These are phyloP conservation scores for Nannochloris sp. DNA, from an alignment of 139 green algal species.

Conservation along the genomic window DNA sequence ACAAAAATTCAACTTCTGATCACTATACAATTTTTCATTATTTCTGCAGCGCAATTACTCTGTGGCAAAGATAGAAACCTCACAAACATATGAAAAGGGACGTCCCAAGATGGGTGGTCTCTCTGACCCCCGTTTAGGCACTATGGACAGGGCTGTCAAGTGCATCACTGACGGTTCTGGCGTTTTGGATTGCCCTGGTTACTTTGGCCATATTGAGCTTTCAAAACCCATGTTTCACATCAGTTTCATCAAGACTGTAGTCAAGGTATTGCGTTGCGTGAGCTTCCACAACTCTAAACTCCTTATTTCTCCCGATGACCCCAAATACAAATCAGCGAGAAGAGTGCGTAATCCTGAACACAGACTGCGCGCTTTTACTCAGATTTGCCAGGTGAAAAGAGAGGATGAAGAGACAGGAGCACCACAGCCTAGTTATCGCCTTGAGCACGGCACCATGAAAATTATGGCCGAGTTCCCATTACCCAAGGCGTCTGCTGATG, in stretches of 20 bases:
- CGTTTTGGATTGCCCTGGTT: constrained; percentile 84
- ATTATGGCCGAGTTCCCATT: constrained; percentile 87
- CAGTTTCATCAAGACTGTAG: constrained; percentile 91
- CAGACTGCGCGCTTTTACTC: constrained; percentile 56
- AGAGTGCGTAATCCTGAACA: constrained; percentile 61
- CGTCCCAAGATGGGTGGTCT: constrained; percentile 80
- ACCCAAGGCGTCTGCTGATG: constrained; percentile 53
- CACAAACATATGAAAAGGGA: constrained; percentile 87
- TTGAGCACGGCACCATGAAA: constrained; percentile 68
- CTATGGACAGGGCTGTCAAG: constrained; percentile 75
- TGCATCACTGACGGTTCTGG: constrained; percentile 71
- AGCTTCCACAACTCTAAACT: constrained; percentile 85
- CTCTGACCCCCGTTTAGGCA: constrained; percentile 88
- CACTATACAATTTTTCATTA: too few relatives aligned
- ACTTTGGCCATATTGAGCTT: constrained; percentile 98
- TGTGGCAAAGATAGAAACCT: constrained; percentile 73
- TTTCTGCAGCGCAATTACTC: constrained; percentile 74
- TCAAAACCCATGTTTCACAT: constrained; percentile 93
- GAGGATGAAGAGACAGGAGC: constrained; percentile 54
- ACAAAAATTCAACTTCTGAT: too few relatives aligned
- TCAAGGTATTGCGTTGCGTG: constrained; percentile 92
- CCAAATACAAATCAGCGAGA: constrained; percentile 59
- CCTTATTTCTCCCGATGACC: constrained; percentile 69
- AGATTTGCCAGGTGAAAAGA: constrained; percentile 42
- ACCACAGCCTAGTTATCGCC: constrained; percentile 78